Evolutionary conservation across 352 stramenopile species (phyloP).

Genomic region (Phytophthora hibernalis): DNA sequence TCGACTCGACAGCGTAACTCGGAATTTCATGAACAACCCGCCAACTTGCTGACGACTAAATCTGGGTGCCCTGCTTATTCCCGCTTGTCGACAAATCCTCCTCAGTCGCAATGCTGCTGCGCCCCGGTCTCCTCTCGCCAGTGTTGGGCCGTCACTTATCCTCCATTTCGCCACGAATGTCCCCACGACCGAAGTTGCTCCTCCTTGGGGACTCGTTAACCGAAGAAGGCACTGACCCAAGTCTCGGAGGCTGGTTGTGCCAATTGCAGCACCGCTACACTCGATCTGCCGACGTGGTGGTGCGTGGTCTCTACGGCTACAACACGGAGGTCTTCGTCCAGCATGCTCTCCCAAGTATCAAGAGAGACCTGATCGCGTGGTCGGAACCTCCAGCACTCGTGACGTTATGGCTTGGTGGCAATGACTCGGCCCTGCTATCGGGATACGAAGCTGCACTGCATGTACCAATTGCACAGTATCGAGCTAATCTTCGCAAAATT

Average conservation of each 20-base stretch:
- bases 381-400: constrained; percentile 40
- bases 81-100: not conserved
- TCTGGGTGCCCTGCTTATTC: not conserved
- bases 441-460: constrained; percentile 45
- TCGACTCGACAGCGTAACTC: no score
- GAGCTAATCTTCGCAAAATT: constrained; percentile 48
- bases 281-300: constrained; percentile 59
- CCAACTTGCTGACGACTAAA: not conserved
- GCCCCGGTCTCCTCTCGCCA: not conserved
- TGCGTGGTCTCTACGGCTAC: constrained; percentile 64
- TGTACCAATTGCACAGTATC: constrained; percentile 53
- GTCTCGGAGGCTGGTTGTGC: constrained; percentile 45
- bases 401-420: constrained; percentile 66
- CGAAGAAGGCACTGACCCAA: constrained; percentile 46
- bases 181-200: constrained; percentile 32
- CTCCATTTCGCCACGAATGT: constrained; percentile 3
- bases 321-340: constrained; percentile 53
- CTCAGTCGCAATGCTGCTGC: constrained; percentile 6
- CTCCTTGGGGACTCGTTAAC: constrained; percentile 52
- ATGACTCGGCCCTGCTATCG: constrained; percentile 57
- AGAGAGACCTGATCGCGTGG: constrained; percentile 35
- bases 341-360: constrained; percentile 38
- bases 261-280: constrained; percentile 56
- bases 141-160: not conserved
- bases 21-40: not conserved